Conservation (phyloP, 306 rosid genomes). For the Calophaca sinica region DNA sequence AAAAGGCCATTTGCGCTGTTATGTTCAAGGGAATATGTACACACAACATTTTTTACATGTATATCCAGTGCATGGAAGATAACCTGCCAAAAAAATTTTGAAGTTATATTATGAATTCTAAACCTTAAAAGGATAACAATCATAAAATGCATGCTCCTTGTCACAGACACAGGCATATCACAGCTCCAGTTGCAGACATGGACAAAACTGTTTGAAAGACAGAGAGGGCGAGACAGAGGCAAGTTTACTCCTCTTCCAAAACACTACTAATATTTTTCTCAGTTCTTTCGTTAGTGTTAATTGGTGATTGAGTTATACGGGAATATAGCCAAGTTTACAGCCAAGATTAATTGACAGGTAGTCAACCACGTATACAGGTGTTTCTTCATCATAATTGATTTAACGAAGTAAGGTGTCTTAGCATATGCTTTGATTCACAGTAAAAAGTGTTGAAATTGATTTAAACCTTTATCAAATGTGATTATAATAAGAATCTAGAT, state of each 20-base stretch:
- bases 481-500: too few relatives aligned
- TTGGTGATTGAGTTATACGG: neutral
- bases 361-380: conserved; percentile 1
- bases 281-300: neutral
- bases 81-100: conserved; percentile 58
- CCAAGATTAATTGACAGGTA: neutral
- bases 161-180: conserved; percentile 4
- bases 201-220: conserved; percentile 7
- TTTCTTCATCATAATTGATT: conserved; percentile 20
- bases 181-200: conserved; percentile 28
- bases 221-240: neutral
- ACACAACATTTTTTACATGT: conserved; percentile 68
- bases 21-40: conserved; percentile 85
- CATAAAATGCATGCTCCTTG: conserved; percentile 10
- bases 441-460: too few relatives aligned
- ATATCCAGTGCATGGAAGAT: conserved; percentile 76
- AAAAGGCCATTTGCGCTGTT: conserved; percentile 64
- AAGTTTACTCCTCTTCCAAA: neutral
- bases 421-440: too few relatives aligned
- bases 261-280: conserved; percentile 9
- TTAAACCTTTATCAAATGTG: too few relatives aligned
- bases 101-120: conserved; percentile 23
- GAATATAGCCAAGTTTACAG: conserved; percentile 4
- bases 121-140: conserved; percentile 19
- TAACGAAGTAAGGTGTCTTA: neutral